Evolutionary conservation across 176 grass and related monocot species (phyloP).

Genomic region (Saccharum officinarum): DNA sequence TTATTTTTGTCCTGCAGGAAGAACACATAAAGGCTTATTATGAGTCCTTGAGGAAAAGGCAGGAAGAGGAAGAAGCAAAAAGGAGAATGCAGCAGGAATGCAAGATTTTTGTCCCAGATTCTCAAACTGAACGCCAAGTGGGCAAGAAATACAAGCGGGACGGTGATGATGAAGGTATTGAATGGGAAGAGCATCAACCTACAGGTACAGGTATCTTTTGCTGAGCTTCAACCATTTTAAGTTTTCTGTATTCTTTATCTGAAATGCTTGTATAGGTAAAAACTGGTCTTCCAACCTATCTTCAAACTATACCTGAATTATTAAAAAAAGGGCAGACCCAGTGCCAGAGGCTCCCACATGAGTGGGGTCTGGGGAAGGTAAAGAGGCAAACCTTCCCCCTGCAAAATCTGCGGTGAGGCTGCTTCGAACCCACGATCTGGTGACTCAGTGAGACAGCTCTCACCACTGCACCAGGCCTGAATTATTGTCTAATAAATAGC

Average conservation of each 20-base stretch:
- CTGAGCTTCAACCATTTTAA: not conserved
- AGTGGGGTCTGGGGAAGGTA: too few relatives aligned
- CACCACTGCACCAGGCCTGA: not conserved
- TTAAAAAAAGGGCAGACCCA: too few relatives aligned
- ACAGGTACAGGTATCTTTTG: slow-evolving; percentile 58
- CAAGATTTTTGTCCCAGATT: slow-evolving; percentile 27
- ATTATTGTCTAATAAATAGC: not conserved
- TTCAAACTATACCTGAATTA: not conserved
- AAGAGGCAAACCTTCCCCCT: too few relatives aligned
- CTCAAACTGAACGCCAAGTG: slow-evolving; percentile 58
- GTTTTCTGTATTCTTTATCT: not conserved
- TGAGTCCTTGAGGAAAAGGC: slow-evolving; percentile 62
- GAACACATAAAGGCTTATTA: slow-evolving; percentile 93
- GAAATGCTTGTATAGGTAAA: slow-evolving; percentile 9
- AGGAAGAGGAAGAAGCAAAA: slow-evolving; percentile 56
- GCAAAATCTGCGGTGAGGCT: too few relatives aligned
- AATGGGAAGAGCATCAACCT: slow-evolving; percentile 75
- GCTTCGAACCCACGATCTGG: too few relatives aligned
- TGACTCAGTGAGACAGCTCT: too few relatives aligned
- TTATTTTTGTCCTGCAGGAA: slow-evolving; percentile 49
- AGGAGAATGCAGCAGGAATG: slow-evolving; percentile 53
- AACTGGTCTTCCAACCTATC: not conserved
- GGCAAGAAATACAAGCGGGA: slow-evolving; percentile 82
- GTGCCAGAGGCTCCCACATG: too few relatives aligned
- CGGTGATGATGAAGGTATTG: slow-evolving; percentile 55